phyloP scores from a whole-genome alignment of 345 rosid species.

The Salix viminalis region DNA sequence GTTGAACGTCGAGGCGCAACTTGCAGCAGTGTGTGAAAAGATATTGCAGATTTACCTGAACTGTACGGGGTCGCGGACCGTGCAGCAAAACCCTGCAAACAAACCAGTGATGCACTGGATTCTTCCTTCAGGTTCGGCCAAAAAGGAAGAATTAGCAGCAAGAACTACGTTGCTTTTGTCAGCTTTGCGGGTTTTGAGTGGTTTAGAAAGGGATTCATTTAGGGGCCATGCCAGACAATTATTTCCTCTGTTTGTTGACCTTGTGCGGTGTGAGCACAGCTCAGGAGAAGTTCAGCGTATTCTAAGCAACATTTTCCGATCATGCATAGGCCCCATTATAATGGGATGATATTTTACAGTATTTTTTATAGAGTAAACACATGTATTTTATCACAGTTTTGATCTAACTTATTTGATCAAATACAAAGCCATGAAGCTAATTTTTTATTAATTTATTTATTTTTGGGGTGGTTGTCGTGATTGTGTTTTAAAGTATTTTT shows the following conservation, averaged over 20 bases:
- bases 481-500: no score
- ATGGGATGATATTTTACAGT: conserved; percentile 22
- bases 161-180: conserved; percentile 60
- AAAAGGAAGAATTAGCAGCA: conserved; percentile 76
- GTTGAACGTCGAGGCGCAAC: conserved; percentile 51
- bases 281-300: conserved; percentile 69
- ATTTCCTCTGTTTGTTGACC: conserved; percentile 76
- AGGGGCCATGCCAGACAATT: conserved; percentile 44
- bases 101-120: conserved; percentile 45
- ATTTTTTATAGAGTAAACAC: neutral
- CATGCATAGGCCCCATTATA: conserved; percentile 79
- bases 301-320: conserved; percentile 58
- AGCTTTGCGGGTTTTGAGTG: conserved; percentile 50
- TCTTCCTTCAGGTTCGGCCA: conserved; percentile 62
- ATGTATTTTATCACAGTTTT: conserved; percentile 27
- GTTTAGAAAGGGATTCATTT: conserved; percentile 50
- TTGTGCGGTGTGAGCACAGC: conserved; percentile 77
- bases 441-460: no score
- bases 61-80: conserved; percentile 31
- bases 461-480: no score
- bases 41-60: conserved; percentile 60
- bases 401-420: conserved; percentile 14
- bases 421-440: neutral
- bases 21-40: conserved; percentile 50
- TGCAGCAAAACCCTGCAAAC: conserved; percentile 22